Evolutionary conservation across 2,329 filamentous ascomycete species (phyloP), one percentile per base, ranked within the genome.

Genomic region (Zasmidium angulare): DNA sequence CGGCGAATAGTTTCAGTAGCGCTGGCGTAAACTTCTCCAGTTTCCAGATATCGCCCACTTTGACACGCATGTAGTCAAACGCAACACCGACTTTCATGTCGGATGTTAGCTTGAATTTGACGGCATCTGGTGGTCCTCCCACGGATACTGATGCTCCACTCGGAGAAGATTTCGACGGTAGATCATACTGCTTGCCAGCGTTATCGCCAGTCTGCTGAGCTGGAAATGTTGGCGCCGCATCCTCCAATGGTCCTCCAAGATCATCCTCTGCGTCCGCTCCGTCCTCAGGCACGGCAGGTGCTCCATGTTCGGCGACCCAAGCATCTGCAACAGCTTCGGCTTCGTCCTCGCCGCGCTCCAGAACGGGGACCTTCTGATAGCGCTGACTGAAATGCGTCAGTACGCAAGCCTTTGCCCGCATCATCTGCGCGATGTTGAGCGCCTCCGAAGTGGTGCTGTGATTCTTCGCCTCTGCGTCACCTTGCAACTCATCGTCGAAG

Each of bases 321-420:
- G n/a, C n/a, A n/a, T 61, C 55, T 17, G 47, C 61, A n/a, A 52
- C 60, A 54, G 67, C 70, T 9, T 58, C 55, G 9, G 65, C 68
- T 31, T 69, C 76, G 62, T 63, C 60, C 43, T 72, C 75, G 1
- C 64, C 67, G 22, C 71, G 71, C 60, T 84, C 79, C 2, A 85
- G 74, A 2, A 81, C 77, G 1, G 84, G 86, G 31, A 86, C 80
- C 76, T 93, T 93, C 69, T 91, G 89, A 75, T 99, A 99, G 7
- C 95, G 84, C 78, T 99, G 95, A 56, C 88, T 93, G 76, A 99
- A 99, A 74, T 99, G 95, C 7, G 95, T 99, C 51, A 99, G 81
- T 56, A 99, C 78, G 17, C 95, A 87, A 17, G 90, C 82, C 64
- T 87, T 85, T 0, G 93, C 95, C 24, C 83, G 76, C 95, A 99